These are phyloP conservation scores for Fraxinus pennsylvanica DNA, from an alignment of 257 asterid species.

Conservation along the genomic window DNA sequence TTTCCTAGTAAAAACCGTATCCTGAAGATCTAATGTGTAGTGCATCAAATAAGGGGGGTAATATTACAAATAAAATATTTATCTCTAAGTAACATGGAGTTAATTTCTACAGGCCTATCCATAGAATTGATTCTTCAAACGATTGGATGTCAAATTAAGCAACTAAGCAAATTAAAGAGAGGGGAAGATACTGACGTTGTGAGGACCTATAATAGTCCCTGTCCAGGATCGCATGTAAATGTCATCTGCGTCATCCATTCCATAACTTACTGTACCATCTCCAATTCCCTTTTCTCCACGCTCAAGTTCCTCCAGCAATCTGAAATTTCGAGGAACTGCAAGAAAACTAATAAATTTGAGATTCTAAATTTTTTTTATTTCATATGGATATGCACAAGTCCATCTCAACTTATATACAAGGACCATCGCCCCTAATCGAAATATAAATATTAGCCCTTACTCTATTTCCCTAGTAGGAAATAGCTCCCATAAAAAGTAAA, in stretches of 20 bases:
- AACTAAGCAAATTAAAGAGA: background rate
- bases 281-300: slow-evolving; percentile 95
- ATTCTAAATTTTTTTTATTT: slow-evolving; percentile 14
- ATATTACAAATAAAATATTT: background rate
- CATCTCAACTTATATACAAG: background rate
- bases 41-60: background rate
- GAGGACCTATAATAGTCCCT: slow-evolving; percentile 86
- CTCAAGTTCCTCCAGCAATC: slow-evolving; percentile 88
- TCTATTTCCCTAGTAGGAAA: background rate
- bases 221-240: slow-evolving; percentile 87
- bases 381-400: background rate
- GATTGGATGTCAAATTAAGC: background rate
- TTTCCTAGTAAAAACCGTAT: background rate
- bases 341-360: slow-evolving; percentile 26
- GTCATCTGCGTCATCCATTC: slow-evolving; percentile 92
- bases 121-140: background rate
- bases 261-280: slow-evolving; percentile 89
- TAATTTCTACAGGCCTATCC: background rate
- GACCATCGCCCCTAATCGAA: background rate
- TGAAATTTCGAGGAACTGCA: slow-evolving; percentile 85
- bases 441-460: background rate
- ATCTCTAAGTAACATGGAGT: background rate
- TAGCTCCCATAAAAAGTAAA: background rate
- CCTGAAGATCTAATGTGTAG: background rate
- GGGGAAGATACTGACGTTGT: slow-evolving; percentile 47